Evolutionary conservation across 768 basidiomycete genomes (phyloP), one percentile per base, ranked within the genome.

Genomic region (Lentinula sp.): DNA sequence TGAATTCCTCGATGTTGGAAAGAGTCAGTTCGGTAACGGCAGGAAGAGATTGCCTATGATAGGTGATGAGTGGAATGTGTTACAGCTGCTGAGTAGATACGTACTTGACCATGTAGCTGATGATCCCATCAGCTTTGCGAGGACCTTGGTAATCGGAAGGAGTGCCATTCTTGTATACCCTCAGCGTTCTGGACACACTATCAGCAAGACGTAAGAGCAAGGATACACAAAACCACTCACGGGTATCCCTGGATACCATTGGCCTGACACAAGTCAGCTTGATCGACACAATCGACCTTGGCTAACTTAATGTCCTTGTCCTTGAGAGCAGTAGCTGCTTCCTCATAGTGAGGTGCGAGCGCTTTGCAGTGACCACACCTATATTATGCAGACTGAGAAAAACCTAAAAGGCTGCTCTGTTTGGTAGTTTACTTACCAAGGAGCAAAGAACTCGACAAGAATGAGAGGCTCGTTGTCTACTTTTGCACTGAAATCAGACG

Each of bases 311-410:
- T 93, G 73, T 81, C 81, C 72, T 87, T 91, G 65, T 88, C 89
- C 78, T 96, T 97, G 73, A 99, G 86, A 39, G 85, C 78, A 10
- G 95, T 96, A 1, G 97, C 95, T 3, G 97, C 96, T 72, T 91
- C 87, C 71, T 95, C 93, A 66, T 95, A 96, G 64, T 96, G 88
- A 57, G 95, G 95, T 20, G 93, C 94, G 57, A 97, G 82, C 37
- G 93, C 91, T 70, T 96, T 96, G 81, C 95, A 97, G 77, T 97
- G 95, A 50, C 94, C 93, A 71, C 93, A 95, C 91, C 90, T 91
- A 57, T 23, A 49, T 28, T 28, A 28, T 28, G 28, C 28, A n/a
- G 45, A 32, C 16, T 18, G 8, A 52, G 9, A 12, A 41, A 36
- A 12, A 28, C 16, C 18, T 23, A 10, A 45, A 23, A 9, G 45